Evolutionary conservation across 2,329 filamentous ascomycete species (phyloP), one percentile per base, ranked within the genome.

Genomic region (Orbilia javanica): DNA sequence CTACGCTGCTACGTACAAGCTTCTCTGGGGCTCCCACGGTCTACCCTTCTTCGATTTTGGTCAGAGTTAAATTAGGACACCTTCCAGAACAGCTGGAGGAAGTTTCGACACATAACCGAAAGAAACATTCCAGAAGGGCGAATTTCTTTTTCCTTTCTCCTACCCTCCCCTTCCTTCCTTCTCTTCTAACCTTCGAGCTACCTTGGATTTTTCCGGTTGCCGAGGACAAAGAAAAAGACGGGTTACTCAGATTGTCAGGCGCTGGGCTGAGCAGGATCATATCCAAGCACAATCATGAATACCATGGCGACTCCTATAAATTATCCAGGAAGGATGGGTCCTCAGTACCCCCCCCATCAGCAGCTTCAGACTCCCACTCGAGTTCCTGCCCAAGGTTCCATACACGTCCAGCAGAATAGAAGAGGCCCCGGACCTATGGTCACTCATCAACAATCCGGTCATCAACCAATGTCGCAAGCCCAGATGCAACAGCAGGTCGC

Each of bases 371-470:
- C 75, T 68, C 75, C 75, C 44, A 73, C 68, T 69, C 62, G 75
- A 68, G 75, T 69, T 53, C 60, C 68, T 36, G 53, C 75, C 44
- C 75, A 63, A 57, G 74, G 74, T 29, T 50, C 66, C 8, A 46
- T 76, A 70, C 75, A 79, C 55, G 53, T 68, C 5, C 75, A 65
- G 27, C 75, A 79, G 55, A 79, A 69, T 36, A 68, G 81, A 79
- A 80, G 81, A 39, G 81, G 81, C 13, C 81, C 81, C 8, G 81
- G 81, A 13, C 81, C 81, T 22, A 82, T 82, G 81, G 75, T 82
- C 29, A 73, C 69, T 18, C 80, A 80, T 18, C 75, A 77, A 25
- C 80, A 80, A 60, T 64, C 68, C 31, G 75, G 75, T 25, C 68
- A 72, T 65, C 67, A 70, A 73, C 68, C 67, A 63, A 53, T 82